Evolutionary conservation across 2,329 filamentous ascomycete genomes (phyloP).

Genomic region (Podosphaera xanthii): DNA sequence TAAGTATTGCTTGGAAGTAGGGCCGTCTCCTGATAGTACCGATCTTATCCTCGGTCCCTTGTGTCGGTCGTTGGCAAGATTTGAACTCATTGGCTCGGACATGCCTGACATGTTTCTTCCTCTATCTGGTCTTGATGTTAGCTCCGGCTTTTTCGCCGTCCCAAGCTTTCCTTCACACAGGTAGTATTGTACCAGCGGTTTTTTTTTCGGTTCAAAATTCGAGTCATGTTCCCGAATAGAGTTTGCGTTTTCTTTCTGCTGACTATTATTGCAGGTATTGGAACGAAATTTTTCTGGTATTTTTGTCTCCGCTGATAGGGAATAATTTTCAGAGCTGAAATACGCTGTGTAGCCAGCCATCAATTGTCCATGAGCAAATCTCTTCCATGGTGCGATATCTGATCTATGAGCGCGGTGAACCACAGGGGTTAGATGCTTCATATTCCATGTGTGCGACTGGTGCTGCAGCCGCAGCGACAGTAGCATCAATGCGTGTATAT

Average conservation of each 20-base stretch:
- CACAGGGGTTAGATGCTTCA: slow-evolving; percentile 13
- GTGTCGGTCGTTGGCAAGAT: not conserved
- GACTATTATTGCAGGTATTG: not conserved
- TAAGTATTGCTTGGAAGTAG: too few species aligned
- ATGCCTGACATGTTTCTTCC: not conserved
- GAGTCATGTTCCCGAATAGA: not conserved
- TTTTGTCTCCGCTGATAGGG: not conserved
- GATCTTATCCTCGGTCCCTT: not conserved
- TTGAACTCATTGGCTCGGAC: not conserved
- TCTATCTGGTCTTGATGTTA: not conserved
- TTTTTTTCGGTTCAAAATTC: not conserved
- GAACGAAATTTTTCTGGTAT: not conserved
- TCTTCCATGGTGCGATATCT: slow-evolving; percentile 1
- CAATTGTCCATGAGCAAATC: not conserved
- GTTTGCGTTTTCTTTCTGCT: not conserved
- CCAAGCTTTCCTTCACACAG: not conserved
- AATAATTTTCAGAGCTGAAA: not conserved
- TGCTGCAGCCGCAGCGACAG: slow-evolving; percentile 21
- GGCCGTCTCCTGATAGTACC: too few species aligned
- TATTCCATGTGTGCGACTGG: slow-evolving; percentile 20
- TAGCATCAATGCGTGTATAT: slow-evolving; percentile 19
- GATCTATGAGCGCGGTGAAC: slow-evolving; percentile 7
- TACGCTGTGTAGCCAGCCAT: not conserved
- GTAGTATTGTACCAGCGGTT: not conserved
- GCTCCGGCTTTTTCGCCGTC: too few species aligned